Conservation (phyloP, 1,284 basidiomycete species). For the Boletus semigastroideus region DNA sequence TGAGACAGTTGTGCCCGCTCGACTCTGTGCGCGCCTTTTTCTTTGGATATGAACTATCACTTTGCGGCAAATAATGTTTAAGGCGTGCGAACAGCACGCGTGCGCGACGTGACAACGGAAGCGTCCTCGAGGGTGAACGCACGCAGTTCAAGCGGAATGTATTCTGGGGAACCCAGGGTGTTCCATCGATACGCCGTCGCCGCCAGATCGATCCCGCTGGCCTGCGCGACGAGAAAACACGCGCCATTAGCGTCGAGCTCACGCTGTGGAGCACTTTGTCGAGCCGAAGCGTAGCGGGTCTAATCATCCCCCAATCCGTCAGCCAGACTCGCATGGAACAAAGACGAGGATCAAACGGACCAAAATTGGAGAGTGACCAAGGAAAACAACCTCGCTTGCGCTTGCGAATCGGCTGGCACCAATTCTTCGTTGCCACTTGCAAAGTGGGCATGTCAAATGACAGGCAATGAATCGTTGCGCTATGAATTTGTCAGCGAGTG, state of each 20-base stretch:
- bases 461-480: slow-evolving; percentile 37
- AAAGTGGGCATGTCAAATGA: slow-evolving; percentile 35
- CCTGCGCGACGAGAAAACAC: slow-evolving; percentile 41
- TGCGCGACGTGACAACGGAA: slow-evolving; percentile 40
- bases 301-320: background rate
- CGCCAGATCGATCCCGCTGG: slow-evolving; percentile 21
- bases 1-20: slow-evolving; percentile 49
- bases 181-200: slow-evolving; percentile 26
- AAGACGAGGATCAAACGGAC: slow-evolving; percentile 28
- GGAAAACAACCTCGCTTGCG: slow-evolving; percentile 48
- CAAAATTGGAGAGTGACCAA: slow-evolving; percentile 50
- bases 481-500: no score
- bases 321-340: background rate
- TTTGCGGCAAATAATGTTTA: slow-evolving; percentile 55
- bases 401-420: slow-evolving; percentile 43
- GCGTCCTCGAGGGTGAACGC: background rate
- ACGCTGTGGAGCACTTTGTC: slow-evolving; percentile 18
- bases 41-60: slow-evolving; percentile 55
- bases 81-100: slow-evolving; percentile 39
- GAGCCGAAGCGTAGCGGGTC: slow-evolving; percentile 24
- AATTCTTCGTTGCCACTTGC: slow-evolving; percentile 49
- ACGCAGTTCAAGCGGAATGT: slow-evolving; percentile 16
- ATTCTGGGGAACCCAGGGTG: slow-evolving; percentile 24
- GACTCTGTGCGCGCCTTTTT: slow-evolving; percentile 29
- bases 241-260: slow-evolving; percentile 49